These are phyloP conservation scores for Backusella australiensis DNA, from an alignment of 192 early-diverging fungal species.

Conservation along the genomic window DNA sequence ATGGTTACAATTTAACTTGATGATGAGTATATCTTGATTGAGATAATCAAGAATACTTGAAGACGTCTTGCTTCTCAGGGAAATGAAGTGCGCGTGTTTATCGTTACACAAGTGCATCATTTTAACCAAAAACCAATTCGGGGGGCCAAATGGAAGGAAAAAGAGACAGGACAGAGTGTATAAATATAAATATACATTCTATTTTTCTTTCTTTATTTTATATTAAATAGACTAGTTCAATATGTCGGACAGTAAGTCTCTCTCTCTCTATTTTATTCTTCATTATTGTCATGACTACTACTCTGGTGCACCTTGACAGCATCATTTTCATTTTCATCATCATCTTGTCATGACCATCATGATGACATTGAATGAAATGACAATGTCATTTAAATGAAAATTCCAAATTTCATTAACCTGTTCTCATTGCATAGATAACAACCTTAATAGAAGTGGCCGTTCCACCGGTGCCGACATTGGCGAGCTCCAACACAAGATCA, in stretches of 20 bases:
- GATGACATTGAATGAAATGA: not conserved
- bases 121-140: not conserved
- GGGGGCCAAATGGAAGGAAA: not conserved
- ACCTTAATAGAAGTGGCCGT: not conserved
- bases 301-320: not conserved
- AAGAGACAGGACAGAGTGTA: not conserved
- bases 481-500: conserved; percentile 36
- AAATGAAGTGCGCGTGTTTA: not conserved
- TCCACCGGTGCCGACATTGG: conserved; percentile 36
- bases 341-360: not conserved
- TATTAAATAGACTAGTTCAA: not conserved
- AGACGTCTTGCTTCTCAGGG: not conserved
- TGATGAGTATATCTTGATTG: too few species aligned
- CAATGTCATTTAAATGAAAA: not conserved
- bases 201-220: not conserved
- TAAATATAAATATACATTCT: not conserved
- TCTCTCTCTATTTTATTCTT: not conserved
- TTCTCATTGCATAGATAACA: not conserved
- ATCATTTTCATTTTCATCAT: not conserved
- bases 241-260: not conserved
- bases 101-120: not conserved
- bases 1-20: too few species aligned
- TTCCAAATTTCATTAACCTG: not conserved
- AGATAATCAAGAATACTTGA: too few species aligned
- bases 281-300: not conserved